These are phyloP conservation scores for Candida arabinofermentans DNA, from an alignment of 805 yeast genomes.

Conservation along the genomic window DNA sequence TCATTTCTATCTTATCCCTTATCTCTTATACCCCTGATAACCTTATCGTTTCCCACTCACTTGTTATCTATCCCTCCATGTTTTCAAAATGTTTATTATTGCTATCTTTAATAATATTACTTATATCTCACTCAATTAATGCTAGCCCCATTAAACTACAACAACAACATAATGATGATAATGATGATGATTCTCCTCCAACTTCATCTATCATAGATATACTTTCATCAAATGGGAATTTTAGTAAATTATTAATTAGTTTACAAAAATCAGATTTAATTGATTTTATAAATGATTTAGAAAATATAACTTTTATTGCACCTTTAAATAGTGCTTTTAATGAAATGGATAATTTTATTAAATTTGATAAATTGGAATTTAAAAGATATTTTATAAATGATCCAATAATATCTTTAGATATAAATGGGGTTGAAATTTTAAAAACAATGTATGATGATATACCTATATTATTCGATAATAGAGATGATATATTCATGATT, in stretches of 20 bases:
- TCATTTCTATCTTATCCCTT: too few relatives aligned
- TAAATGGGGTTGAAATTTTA: conserved; percentile 27
- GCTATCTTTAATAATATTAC: too few relatives aligned
- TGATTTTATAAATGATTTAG: conserved; percentile 54
- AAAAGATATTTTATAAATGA: conserved; percentile 33
- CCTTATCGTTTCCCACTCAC: too few relatives aligned
- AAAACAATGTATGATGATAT: conserved; percentile 20
- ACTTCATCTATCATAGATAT: conserved; percentile 57
- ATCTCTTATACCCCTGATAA: too few relatives aligned
- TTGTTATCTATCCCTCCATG: too few relatives aligned
- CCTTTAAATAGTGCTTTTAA: conserved; percentile 76
- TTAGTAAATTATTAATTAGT: conserved; percentile 55
- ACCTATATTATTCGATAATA: conserved; percentile 34
- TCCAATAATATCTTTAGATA: conserved; percentile 26
- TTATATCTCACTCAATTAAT: background rate
- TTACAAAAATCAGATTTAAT: conserved; percentile 61
- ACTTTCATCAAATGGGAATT: conserved; percentile 63
- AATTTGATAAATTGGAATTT: conserved; percentile 15
- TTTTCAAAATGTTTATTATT: too few relatives aligned
- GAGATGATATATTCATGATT: conserved; percentile 32
- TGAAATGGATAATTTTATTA: conserved; percentile 4
- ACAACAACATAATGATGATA: conserved; percentile 3
- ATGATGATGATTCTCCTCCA: conserved; percentile 22
- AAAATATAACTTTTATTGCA: conserved; percentile 70
- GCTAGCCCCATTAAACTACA: background rate